Percentiles rank a stretch among this genome's conserved stretches.
phyloP scores from a whole-genome alignment of 176 grass and related monocot species.

The Oryza meyeriana region DNA sequence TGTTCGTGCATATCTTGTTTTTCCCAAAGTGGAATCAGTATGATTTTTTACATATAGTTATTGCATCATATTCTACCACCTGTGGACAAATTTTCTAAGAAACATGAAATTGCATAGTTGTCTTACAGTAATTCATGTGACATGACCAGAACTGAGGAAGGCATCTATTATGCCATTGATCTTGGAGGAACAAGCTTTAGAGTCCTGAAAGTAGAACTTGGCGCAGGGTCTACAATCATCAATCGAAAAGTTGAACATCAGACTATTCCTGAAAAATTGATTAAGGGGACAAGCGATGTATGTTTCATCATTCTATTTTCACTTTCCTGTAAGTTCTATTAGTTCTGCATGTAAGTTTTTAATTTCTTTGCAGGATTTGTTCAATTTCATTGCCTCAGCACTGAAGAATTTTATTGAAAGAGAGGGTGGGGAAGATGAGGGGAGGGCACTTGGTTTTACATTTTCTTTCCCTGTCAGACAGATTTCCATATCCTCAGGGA shows the following conservation, averaged over 20 bases:
- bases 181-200: conserved; percentile 87
- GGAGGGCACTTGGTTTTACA: conserved; percentile 76
- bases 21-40: not conserved
- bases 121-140: conserved; percentile 3
- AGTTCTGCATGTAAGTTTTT: conserved; percentile 4
- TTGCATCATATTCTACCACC: not conserved
- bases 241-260: conserved; percentile 60
- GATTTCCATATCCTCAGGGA: conserved; percentile 72
- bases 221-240: conserved; percentile 50
- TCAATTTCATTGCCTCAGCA: conserved; percentile 59
- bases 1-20: not conserved
- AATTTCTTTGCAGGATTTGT: conserved; percentile 66
- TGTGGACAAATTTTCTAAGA: not conserved
- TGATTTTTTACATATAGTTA: not conserved
- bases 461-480: conserved; percentile 94
- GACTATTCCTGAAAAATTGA: conserved; percentile 63
- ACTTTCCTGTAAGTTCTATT: not conserved
- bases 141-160: conserved; percentile 71
- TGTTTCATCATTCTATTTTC: not conserved
- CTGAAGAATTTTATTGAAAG: conserved; percentile 72
- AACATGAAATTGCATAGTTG: not conserved
- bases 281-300: conserved; percentile 75
- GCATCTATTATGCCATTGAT: conserved; percentile 82
- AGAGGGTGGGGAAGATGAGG: conserved; percentile 41
- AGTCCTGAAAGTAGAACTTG: conserved; percentile 76